Conservation (phyloP, 1,284 basidiomycete genomes). For the Grifola frondosa region DNA sequence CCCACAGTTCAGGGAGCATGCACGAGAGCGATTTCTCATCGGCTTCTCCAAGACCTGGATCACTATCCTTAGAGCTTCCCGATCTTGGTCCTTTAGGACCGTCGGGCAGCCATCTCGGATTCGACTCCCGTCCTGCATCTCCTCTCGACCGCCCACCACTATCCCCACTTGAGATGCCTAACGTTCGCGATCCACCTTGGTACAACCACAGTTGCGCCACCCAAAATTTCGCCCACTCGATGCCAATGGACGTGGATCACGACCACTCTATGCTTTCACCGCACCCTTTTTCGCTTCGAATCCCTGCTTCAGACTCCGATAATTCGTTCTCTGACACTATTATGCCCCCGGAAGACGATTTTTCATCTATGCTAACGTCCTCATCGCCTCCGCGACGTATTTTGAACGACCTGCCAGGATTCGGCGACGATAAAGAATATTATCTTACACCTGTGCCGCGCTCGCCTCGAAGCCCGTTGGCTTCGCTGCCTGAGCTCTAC, state of each 20-base stretch:
- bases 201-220: neutral
- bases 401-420: constrained; percentile 17
- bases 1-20: constrained; percentile 13
- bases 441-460: constrained; percentile 21
- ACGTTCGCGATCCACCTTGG: constrained; percentile 6
- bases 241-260: constrained; percentile 9
- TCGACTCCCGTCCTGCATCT: neutral
- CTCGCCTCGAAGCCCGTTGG: constrained; percentile 15
- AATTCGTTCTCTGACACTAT: constrained; percentile 21
- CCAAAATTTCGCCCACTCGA: neutral
- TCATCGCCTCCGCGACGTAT: constrained; percentile 18
- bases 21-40: constrained; percentile 4
- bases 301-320: constrained; percentile 15
- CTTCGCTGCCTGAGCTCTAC: constrained; percentile 11
- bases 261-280: constrained; percentile 14
- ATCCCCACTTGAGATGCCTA: constrained; percentile 14
- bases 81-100: neutral
- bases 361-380: constrained; percentile 7
- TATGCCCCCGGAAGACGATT: constrained; percentile 22
- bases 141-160: constrained; percentile 9
- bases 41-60: constrained; percentile 11
- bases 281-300: constrained; percentile 8
- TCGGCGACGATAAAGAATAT: constrained; percentile 12
- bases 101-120: constrained; percentile 6
- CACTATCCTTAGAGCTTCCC: constrained; percentile 9